Conservation (phyloP, 2,329 filamentous ascomycete species). For the Aureobasidium sp. region DNA sequence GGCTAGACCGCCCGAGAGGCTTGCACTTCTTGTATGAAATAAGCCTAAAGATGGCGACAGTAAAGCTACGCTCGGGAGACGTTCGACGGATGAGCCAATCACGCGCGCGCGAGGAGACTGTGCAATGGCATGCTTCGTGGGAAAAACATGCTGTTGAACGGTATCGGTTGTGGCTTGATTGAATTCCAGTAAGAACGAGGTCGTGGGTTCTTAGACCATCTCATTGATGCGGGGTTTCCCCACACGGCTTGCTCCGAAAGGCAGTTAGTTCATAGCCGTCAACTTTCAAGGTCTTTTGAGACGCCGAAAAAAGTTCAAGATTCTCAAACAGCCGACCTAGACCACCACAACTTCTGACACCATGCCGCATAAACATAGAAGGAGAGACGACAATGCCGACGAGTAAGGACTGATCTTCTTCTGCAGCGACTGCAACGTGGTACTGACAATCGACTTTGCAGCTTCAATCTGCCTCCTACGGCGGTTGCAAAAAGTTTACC, state of each 20-base stretch:
- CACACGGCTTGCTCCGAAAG: conserved; percentile 4
- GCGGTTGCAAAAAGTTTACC: conserved; percentile 53
- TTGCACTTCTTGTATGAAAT: not conserved
- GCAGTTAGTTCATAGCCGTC: too few species aligned
- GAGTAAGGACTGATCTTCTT: conserved; percentile 26
- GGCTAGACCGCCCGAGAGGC: not conserved
- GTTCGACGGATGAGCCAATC: not conserved
- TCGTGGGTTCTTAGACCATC: not conserved
- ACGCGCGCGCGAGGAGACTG: not conserved
- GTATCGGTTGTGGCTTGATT: conserved; percentile 1
- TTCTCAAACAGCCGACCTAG: too few species aligned
- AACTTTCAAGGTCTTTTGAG: too few species aligned
- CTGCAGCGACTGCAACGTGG: conserved; percentile 38
- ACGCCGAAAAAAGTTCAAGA: too few species aligned
- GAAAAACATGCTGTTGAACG: not conserved
- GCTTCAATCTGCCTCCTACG: conserved; percentile 55
- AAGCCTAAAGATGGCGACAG: not conserved
- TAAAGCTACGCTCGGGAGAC: not conserved
- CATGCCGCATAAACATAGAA: conserved; percentile 30
- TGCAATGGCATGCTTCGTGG: not conserved
- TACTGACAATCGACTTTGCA: conserved; percentile 31
- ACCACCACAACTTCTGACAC: not conserved
- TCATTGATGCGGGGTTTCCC: not conserved
- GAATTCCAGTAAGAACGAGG: not conserved
- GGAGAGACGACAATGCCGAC: conserved; percentile 29